phyloP scores from a whole-genome alignment of 164 flowering plant species.

The Vitis rupestris region DNA sequence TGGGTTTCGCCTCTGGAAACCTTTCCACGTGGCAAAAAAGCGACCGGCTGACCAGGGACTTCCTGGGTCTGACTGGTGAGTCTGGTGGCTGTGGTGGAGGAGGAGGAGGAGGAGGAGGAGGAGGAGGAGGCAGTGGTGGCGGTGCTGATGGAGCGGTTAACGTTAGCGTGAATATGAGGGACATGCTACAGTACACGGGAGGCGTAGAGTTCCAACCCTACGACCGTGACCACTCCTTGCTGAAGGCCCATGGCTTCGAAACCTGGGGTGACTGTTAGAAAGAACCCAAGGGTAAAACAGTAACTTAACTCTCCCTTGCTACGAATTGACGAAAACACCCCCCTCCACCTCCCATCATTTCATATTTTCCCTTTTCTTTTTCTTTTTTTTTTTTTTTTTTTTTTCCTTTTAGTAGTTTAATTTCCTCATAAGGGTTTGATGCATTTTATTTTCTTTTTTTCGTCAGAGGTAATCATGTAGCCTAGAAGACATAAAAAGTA shows the following conservation, averaged over 20 bases:
- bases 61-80: constrained; percentile 60
- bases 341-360: neutral
- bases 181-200: constrained; percentile 37
- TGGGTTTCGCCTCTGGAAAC: constrained; percentile 14
- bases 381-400: neutral
- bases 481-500: too few relatives aligned
- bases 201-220: constrained; percentile 28
- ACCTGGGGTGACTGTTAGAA: constrained; percentile 34
- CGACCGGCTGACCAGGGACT: constrained; percentile 72
- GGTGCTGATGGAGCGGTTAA: constrained; percentile 10
- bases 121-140: neutral
- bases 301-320: neutral
- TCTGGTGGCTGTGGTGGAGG: constrained; percentile 15
- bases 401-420: too few relatives aligned
- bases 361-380: neutral
- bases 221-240: constrained; percentile 36
- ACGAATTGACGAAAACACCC: constrained; percentile 6
- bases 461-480: too few relatives aligned
- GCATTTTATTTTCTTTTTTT: neutral
- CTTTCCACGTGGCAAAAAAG: constrained; percentile 44
- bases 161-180: constrained; percentile 25
- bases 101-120: neutral
- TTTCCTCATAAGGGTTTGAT: neutral
- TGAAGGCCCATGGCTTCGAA: constrained; percentile 35
- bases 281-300: neutral